Base-by-base conservation (phyloP, 768 basidiomycete species). In the Amanita rimosa region DNA sequence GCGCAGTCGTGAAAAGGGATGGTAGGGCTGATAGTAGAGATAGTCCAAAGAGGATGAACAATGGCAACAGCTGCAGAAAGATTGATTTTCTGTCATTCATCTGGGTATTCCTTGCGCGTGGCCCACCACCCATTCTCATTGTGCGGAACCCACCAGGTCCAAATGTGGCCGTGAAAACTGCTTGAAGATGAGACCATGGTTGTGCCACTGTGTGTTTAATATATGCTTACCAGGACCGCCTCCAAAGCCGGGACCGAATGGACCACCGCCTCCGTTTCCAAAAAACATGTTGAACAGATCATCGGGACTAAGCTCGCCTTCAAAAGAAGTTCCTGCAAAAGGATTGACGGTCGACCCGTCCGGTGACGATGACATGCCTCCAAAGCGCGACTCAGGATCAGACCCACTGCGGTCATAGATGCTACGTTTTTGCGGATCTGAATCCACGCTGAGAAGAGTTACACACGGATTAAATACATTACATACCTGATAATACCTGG, bases 221-320 rank as follows among this genome's bases (percentile, higher is more conserved):
- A 7, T 24, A 1, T n/a, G 62, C 69, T 44, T 54, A 74, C 75
- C 66, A 52, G 79, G 77, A 1, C 77, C 74, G 9, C 75, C 71
- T n/a, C 80, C 77, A 61, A 80, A 76, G 27, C 67, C 65, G 31
- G 66, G 64, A 5, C 76, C 49, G 52, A 64, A 61, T 24, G 70
- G 72, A 49, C 71, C 74, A 1, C 75, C 73, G 19, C 85, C 85
- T 14, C 91, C 73, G 19, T 84, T 85, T 11, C 92, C 91, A 62
- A 98, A 98, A 78, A 98, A 96, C 87, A 95, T 93, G 61, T 97
- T 95, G 71, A 98, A 98, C 49, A 98, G 62, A 51, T 97, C 95
- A 66, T 97, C 95, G 4, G 95, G 93, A 49, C 86, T 93, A 56
- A 98, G 70, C 66, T 97, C 94, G 48, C 79, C 80, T 10, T 88